phyloP scores from a whole-genome alignment of 805 yeast genomes.

The Starmerella riodocensis region DNA sequence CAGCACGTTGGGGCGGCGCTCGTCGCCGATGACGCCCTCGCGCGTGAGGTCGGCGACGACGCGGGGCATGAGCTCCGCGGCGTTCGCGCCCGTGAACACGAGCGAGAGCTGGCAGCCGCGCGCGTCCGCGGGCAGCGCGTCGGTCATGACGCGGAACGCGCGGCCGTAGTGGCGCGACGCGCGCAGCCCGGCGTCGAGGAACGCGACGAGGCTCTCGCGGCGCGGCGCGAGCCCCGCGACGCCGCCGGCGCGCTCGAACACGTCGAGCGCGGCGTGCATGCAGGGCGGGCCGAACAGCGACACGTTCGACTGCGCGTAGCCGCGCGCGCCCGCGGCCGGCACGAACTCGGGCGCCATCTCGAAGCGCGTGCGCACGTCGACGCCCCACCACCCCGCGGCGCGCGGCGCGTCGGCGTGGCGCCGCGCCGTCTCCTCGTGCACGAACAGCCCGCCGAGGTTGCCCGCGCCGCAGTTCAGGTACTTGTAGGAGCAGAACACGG shows the following conservation, averaged over 20 bases:
- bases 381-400: conserved; percentile 98
- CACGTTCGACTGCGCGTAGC: conserved; percentile 83
- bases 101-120: conserved; percentile 78
- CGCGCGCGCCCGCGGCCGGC: conserved; percentile 75
- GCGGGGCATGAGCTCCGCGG: conserved; percentile 43
- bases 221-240: conserved; percentile 42
- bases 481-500: conserved; percentile 89
- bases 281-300: conserved; percentile 76
- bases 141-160: conserved; percentile 59
- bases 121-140: conserved; percentile 35
- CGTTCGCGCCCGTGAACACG: conserved; percentile 35
- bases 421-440: conserved; percentile 37
- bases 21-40: conserved; percentile 68
- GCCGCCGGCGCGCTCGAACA: conserved; percentile 51
- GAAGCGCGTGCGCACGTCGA: conserved; percentile 54
- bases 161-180: conserved; percentile 36
- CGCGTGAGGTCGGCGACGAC: conserved; percentile 39
- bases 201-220: conserved; percentile 45
- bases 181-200: conserved; percentile 37
- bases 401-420: conserved; percentile 37
- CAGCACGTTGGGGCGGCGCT: conserved; percentile 80
- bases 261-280: conserved; percentile 49
- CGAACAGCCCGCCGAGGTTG: conserved; percentile 73
- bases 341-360: conserved; percentile 65
- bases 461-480: conserved; percentile 91